Conservation (phyloP, 169 alveolate species). For the Plasmodium vinckei region DNA sequence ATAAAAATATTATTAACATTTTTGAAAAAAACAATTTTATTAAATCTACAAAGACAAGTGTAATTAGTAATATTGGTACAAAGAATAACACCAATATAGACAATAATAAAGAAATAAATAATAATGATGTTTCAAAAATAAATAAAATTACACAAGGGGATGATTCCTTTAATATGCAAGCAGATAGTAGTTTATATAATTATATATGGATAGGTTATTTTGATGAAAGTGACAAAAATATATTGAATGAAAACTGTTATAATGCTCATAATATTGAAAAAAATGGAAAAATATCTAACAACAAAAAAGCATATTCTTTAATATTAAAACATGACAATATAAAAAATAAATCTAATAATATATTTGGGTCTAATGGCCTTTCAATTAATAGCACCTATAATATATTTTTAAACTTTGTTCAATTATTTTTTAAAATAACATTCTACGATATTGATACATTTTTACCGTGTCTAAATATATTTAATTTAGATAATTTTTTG, state of each 20-base stretch:
- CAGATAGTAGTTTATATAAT: conserved; percentile 27
- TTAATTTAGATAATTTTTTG: conserved; percentile 36
- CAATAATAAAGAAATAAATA: not conserved
- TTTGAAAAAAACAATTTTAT: conserved; percentile 12
- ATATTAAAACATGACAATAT: conserved; percentile 34
- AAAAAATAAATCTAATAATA: not conserved
- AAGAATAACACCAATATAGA: not conserved
- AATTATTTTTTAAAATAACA: conserved; percentile 46
- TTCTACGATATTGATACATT: conserved; percentile 40
- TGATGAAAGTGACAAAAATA: conserved; percentile 6
- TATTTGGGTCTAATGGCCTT: conserved; percentile 14
- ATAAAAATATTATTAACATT: conserved; percentile 14
- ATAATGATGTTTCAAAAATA: not conserved
- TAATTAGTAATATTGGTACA: not conserved
- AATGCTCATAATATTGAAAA: not conserved
- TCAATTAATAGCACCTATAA: conserved; percentile 34
- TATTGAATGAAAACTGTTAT: not conserved
- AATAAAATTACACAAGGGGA: too few species aligned
- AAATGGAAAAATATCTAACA: not conserved
- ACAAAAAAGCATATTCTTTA: conserved; percentile 31
- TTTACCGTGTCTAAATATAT: conserved; percentile 27
- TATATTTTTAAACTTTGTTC: conserved; percentile 38
- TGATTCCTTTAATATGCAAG: too few species aligned
- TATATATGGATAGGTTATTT: conserved; percentile 31
- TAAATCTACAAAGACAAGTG: not conserved